Conservation (phyloP, 1,284 basidiomycete genomes). For the Serendipita sp. region DNA sequence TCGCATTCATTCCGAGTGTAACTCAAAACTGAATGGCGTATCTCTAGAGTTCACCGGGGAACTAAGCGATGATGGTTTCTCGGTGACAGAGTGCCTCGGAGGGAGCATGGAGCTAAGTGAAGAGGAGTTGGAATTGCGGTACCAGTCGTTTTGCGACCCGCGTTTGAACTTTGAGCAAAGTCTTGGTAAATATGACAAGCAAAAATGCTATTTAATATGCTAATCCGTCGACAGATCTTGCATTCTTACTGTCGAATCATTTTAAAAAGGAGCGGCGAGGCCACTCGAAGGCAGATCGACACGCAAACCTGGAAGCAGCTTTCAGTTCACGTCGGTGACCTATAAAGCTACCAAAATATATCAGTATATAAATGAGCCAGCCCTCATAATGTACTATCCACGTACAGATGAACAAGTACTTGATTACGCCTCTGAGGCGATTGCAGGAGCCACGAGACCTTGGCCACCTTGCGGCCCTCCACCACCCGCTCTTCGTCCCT, state of each 20-base stretch:
- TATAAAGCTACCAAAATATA: not conserved
- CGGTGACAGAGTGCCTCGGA: constrained; percentile 71
- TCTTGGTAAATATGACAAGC: constrained; percentile 37
- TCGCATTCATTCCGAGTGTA: constrained; percentile 58
- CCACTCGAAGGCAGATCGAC: not conserved
- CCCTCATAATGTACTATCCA: not conserved
- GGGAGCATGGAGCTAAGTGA: constrained; percentile 71
- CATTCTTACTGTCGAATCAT: constrained; percentile 64
- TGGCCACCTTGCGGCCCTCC: not conserved
- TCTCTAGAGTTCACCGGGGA: constrained; percentile 96
- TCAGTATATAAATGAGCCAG: not conserved
- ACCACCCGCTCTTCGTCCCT: not conserved
- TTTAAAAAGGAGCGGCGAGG: constrained; percentile 49
- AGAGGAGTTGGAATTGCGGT: constrained; percentile 56
- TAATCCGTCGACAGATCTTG: constrained; percentile 38
- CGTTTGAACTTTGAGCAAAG: constrained; percentile 72
- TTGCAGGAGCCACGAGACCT: not conserved
- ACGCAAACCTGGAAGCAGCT: not conserved
- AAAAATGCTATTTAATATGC: not conserved
- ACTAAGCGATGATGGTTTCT: constrained; percentile 81
- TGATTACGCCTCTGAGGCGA: not conserved
- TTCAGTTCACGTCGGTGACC: not conserved
- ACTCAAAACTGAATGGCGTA: constrained; percentile 79
- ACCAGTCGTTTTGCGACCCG: constrained; percentile 77
- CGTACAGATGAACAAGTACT: not conserved